phyloP scores from a whole-genome alignment of 164 flowering plant species.

The Echeveria elegans region DNA sequence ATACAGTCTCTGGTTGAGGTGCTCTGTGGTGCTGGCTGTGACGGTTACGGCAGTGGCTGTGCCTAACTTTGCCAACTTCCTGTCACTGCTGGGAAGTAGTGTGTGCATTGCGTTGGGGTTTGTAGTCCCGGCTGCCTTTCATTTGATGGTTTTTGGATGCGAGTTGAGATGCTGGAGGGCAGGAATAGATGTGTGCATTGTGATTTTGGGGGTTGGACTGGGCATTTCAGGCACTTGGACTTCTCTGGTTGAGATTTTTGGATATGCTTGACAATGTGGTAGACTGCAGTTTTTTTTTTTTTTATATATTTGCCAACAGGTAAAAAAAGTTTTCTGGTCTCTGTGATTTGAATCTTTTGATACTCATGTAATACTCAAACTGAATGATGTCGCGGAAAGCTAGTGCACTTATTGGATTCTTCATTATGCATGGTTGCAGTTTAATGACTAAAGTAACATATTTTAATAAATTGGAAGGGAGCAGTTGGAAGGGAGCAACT shows the following conservation, averaged over 20 bases:
- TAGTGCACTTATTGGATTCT: too few relatives aligned
- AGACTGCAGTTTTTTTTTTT: not conserved
- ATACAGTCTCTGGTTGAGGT: conserved; percentile 61
- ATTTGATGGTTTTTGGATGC: conserved; percentile 48
- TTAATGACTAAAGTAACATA: too few relatives aligned
- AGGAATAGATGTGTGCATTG: conserved; percentile 29
- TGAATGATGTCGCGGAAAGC: too few relatives aligned
- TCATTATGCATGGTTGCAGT: too few relatives aligned
- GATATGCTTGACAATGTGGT: conserved; percentile 2
- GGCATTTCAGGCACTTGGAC: conserved; percentile 51
- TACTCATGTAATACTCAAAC: too few relatives aligned
- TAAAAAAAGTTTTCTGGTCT: too few relatives aligned
- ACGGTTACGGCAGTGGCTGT: conserved; percentile 62
- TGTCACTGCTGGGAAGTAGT: conserved; percentile 79
- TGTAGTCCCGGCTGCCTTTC: conserved; percentile 79
- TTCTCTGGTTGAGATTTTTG: conserved; percentile 40
- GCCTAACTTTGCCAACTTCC: conserved; percentile 84
- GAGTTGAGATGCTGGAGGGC: conserved; percentile 29
- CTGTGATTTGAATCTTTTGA: too few relatives aligned
- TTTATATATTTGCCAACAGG: not conserved
- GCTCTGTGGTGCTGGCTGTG: conserved; percentile 51
- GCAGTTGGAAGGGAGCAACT: too few relatives aligned
- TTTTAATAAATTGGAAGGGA: too few relatives aligned
- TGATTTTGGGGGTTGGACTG: conserved; percentile 41
- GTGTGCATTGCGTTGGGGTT: conserved; percentile 60